Percentiles rank a stretch among this genome's conserved stretches.
Conservation (phyloP, 441 rosid species). For the Brassica balearica region DNA sequence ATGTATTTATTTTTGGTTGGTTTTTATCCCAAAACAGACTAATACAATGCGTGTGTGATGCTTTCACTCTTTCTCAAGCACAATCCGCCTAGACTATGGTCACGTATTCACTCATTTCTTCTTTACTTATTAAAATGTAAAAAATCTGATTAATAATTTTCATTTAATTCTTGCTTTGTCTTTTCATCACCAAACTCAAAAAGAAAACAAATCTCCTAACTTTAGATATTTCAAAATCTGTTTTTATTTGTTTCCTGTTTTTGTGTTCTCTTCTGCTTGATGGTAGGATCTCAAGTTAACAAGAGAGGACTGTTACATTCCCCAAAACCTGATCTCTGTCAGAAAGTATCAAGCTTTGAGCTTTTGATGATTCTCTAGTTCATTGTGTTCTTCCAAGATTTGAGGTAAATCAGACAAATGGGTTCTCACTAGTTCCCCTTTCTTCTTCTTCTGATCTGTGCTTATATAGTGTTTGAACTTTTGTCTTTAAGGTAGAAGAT, state of each 20-base stretch:
- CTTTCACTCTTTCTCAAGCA: conserved; percentile 25
- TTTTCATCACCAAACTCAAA: conserved; percentile 18
- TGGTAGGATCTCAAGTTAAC: conserved; percentile 78
- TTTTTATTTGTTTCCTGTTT: conserved; percentile 45
- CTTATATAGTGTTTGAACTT: conserved; percentile 30
- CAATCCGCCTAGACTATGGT: conserved; percentile 35
- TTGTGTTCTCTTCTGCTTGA: conserved; percentile 41
- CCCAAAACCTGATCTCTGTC: conserved; percentile 44
- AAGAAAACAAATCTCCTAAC: conserved; percentile 45
- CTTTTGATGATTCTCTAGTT: conserved; percentile 50
- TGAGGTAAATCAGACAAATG: conserved; percentile 45
- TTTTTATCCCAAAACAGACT: conserved; percentile 21
- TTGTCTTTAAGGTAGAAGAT: conserved; percentile 40
- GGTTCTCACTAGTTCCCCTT: conserved; percentile 39
- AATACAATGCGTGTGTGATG: conserved; percentile 26
- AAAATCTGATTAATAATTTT: neutral
- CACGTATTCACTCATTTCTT: conserved; percentile 35
- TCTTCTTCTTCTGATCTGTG: conserved; percentile 25
- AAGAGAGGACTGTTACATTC: conserved; percentile 62
- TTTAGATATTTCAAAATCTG: conserved; percentile 49
- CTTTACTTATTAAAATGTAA: conserved; percentile 2
- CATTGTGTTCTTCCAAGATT: conserved; percentile 39
- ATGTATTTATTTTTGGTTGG: neutral
- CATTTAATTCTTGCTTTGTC: neutral
- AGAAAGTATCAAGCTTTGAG: conserved; percentile 53